Percentiles rank a stretch among this genome's conserved stretches.
Conservation (phyloP, 805 yeast species). For the Candida silvatica region DNA sequence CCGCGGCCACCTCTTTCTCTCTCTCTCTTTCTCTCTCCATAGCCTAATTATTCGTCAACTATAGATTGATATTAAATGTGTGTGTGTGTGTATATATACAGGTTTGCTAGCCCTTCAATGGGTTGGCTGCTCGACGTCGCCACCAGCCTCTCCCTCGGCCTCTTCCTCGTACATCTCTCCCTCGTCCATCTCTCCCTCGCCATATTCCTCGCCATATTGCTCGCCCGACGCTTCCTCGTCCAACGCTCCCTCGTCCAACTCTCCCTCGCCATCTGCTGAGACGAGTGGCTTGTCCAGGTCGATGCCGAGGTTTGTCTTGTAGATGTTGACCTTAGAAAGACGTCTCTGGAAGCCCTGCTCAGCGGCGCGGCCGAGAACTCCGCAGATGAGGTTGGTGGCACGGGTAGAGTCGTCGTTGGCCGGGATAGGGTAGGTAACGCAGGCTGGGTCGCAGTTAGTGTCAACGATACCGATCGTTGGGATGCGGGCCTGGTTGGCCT, state of each 20-base stretch:
- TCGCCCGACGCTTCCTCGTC: not conserved
- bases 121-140: too few species aligned
- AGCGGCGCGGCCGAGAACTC: slow-evolving; percentile 81
- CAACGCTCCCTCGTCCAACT: slow-evolving; percentile 2
- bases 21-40: too few species aligned
- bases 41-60: too few species aligned
- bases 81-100: too few species aligned
- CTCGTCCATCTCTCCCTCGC: too few species aligned
- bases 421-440: slow-evolving; percentile 91
- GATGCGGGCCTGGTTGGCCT: slow-evolving; percentile 72
- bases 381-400: slow-evolving; percentile 69
- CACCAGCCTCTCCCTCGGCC: too few species aligned
- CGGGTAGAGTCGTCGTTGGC: slow-evolving; percentile 91
- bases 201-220: too few species aligned
- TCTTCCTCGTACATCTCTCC: not conserved
- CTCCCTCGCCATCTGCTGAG: too few species aligned
- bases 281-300: slow-evolving; percentile 13
- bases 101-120: too few species aligned
- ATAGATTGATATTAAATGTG: too few species aligned
- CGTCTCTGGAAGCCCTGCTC: slow-evolving; percentile 64
- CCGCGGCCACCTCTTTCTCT: too few species aligned
- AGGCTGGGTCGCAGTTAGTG: slow-evolving; percentile 85
- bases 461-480: slow-evolving; percentile 94
- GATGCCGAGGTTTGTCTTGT: slow-evolving; percentile 24
- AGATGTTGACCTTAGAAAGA: slow-evolving; percentile 28